Conservation (phyloP, 179 eudicot genomes). For the Heliamphora pulchella region DNA sequence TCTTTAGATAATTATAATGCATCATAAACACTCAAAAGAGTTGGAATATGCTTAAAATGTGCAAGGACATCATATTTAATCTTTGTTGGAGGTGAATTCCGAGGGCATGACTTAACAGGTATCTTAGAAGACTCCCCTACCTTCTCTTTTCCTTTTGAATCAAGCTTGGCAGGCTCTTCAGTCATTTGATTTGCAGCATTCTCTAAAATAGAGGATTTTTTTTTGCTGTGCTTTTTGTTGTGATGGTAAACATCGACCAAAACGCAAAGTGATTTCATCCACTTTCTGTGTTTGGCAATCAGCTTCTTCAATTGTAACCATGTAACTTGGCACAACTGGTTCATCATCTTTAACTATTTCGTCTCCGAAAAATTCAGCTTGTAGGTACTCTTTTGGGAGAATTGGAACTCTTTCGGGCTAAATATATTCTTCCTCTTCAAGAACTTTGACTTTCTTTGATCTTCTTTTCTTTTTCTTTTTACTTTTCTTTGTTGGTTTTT, state of each 20-base stretch:
- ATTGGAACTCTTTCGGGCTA: not conserved
- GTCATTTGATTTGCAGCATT: not conserved
- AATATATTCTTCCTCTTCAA: not conserved
- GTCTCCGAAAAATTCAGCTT: not conserved
- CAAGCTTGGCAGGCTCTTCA: not conserved
- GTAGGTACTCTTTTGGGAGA: not conserved
- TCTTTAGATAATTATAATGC: not conserved
- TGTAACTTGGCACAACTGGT: not conserved
- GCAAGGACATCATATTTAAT: constrained; percentile 1
- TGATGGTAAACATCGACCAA: not conserved
- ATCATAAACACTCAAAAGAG: not conserved
- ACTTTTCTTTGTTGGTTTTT: not conserved
- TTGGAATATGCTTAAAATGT: not conserved
- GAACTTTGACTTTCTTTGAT: not conserved
- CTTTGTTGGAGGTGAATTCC: not conserved
- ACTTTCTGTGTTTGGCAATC: not conserved
- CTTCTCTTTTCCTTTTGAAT: not conserved
- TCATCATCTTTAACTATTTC: not conserved
- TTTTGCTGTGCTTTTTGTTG: not conserved
- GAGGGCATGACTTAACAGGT: not conserved
- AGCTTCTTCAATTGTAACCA: not conserved
- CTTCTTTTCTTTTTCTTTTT: not conserved
- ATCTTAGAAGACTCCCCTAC: not conserved
- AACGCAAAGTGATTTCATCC: not conserved
- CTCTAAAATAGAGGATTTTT: too few relatives aligned